Base-by-base conservation (phyloP, 345 rosid species). In the Gossypium stocksii region DNA sequence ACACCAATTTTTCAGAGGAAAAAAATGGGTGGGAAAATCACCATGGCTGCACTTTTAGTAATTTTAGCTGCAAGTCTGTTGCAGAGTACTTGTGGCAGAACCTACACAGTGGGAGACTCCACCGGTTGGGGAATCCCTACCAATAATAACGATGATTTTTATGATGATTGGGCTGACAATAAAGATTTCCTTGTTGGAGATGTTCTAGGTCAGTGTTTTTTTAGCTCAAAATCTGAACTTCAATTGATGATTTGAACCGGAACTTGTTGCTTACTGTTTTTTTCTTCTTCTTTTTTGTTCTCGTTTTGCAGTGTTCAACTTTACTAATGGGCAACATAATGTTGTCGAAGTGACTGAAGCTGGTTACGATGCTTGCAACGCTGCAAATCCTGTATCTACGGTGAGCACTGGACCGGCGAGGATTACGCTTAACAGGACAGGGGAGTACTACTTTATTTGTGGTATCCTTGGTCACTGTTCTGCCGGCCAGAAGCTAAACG, bases 371-470 rank as follows among this genome's bases (percentile, higher is more conserved):
- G 2, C 64, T 59, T 83, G 88, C 72, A 85, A 48, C 66, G 14
- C 66, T 4, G 51, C 78, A 19, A 77, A 81, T 29, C 4, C 78
- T 46, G n/a, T 71, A 53, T 9, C 8, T 8, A 2, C 19, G 7
- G 25, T 1, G 4, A 70, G 10, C n/a, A 41, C 44, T 0, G 60
- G 83, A 5, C 83, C 83, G 3, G 80, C 83, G 43, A 76, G 66
- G 10, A 58, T 83, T 41, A 6, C 65, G 9, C 76, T 86, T 23
- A 83, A 85, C 22, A 11, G 62, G 7, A 49, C 64, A 0, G 86
- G 90, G 2, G 71, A 78, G 2, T 82, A 76, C 27, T 84, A 82
- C 73, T 81, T 63, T 74, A 74, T 81, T 9, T 83, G 90, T 69
- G 70, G 66, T 2, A 4, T 58, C 4, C 3, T 54, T 2, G 66